phyloP scores from a whole-genome alignment of 2,329 filamentous ascomycete species.

The Colletotrichum ledebouriae region DNA sequence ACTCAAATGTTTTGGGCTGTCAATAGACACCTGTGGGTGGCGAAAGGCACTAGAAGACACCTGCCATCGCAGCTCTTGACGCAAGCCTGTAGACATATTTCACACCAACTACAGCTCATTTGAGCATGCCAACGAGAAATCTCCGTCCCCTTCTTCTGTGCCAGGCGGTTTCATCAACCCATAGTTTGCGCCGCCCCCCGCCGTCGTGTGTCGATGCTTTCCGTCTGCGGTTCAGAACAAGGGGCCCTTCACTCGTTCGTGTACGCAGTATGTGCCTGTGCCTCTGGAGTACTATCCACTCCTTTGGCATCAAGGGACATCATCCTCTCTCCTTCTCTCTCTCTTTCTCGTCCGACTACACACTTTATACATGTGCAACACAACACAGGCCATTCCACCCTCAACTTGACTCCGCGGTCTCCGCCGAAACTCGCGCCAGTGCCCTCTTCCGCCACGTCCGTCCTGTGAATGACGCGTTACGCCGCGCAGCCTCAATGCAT shows the following conservation, averaged over 20 bases:
- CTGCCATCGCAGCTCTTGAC: conserved; percentile 42
- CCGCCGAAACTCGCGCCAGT: conserved; percentile 40
- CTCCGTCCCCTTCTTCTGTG: conserved; percentile 22
- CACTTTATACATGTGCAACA: too few species aligned
- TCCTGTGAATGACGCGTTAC: conserved; percentile 34
- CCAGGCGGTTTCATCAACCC: conserved; percentile 37
- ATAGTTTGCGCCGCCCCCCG: conserved; percentile 20
- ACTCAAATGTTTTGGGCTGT: conserved; percentile 14
- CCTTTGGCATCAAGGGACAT: not conserved
- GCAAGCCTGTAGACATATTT: conserved; percentile 4
- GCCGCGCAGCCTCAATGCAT: conserved; percentile 40
- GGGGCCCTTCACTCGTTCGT: conserved; percentile 27
- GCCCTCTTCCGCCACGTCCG: conserved; percentile 39
- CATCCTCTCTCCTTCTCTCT: conserved; percentile 28
- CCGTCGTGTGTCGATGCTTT: too few species aligned
- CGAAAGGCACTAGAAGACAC: too few species aligned
- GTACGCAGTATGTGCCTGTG: conserved; percentile 1
- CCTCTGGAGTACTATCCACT: not conserved
- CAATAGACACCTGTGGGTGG: conserved; percentile 30
- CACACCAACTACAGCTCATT: conserved; percentile 24
- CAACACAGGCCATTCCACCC: too few species aligned
- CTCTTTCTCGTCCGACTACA: conserved; percentile 37
- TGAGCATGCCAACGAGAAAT: conserved; percentile 32
- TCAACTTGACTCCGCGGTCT: conserved; percentile 33
- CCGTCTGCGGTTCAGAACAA: too few species aligned